Evolutionary conservation across 345 rosid genomes (phyloP), one percentile per base, ranked within the genome.

Genomic region (Brassica incana): DNA sequence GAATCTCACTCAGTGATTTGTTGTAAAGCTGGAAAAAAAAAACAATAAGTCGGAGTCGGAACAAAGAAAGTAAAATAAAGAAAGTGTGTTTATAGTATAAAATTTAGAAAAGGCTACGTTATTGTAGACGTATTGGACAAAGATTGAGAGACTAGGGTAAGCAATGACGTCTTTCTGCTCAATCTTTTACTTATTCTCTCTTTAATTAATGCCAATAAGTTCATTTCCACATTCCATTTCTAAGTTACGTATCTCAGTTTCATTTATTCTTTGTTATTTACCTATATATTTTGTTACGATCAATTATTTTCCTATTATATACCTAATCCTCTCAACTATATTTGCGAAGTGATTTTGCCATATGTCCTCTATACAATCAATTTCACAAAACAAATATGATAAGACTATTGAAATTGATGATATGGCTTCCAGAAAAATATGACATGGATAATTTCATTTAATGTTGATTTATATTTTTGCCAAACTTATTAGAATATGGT

Each of bases 1-100:
- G 65, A 25, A 60, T 60, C 35, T 60, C 65, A 11, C 33, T 93
- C 91, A 87, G 84, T 62, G 84, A 91, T 89, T 83, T 74, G 84
- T 69, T 84, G 87, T 82, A 85, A 90, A 88, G 92, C 87, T 69
- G 85, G 70, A 70, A 54, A 60, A 58, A 18, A 54, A 36, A 43
- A 54, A 15, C 58, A 60, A 60, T 4, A 10, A 11, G 65, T 60
- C 15, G 27, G 65, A 60, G 33, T 7, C 64, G 15, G 65, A 60
- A 29, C 32, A 75, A 63, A 80, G 69, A 67, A 6, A 74, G 65
- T 73, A 56, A 40, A 54, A 56, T 64, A 71, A 71, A 27, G 50
- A 77, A 74, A 70, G 72, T 33, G 76, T 54, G 65, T 30, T 25
- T 25, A 60, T 52, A 15, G 20, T 52, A 52, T 52, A 54, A 54